A percentile compares a stretch with the other conserved stretches of the same genome.
phyloP scores from a whole-genome alignment of 225 moss, liverwort and hornwort species.

The Marchantia polymorpha region DNA sequence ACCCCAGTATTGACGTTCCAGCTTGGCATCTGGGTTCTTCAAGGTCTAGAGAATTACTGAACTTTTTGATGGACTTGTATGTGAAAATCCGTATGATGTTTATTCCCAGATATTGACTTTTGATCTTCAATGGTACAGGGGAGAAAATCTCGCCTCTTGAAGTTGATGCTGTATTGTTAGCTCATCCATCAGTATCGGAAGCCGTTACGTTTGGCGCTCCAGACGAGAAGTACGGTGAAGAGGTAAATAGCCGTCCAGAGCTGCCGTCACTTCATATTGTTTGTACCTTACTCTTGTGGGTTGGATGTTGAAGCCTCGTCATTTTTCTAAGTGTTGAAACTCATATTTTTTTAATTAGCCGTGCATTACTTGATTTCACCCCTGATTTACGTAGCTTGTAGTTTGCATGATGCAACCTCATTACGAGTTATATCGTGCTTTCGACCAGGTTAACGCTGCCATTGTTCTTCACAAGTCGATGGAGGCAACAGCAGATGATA shows the following conservation, averaged over 20 bases:
- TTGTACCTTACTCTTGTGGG: not conserved
- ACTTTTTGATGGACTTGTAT: too few relatives aligned
- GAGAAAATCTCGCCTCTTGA: conserved; percentile 97
- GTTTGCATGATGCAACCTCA: not conserved
- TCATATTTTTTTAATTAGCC: too few relatives aligned
- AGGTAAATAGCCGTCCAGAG: conserved; percentile 42
- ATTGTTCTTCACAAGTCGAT: conserved; percentile 69
- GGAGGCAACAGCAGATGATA: conserved; percentile 61
- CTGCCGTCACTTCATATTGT: not conserved
- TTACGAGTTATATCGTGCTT: not conserved
- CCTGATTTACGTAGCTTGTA: too few relatives aligned
- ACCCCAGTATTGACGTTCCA: too few relatives aligned
- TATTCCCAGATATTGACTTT: too few relatives aligned
- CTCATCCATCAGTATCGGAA: conserved; percentile 82
- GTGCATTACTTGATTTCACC: too few relatives aligned
- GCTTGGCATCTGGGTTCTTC: too few relatives aligned
- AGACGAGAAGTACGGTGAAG: conserved; percentile 93
- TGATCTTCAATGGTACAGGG: conserved; percentile 45
- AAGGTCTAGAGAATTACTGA: too few relatives aligned
- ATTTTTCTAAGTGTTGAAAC: too few relatives aligned
- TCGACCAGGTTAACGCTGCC: conserved; percentile 79
- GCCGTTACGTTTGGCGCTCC: conserved; percentile 93
- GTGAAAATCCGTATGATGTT: too few relatives aligned
- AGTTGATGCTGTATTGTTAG: conserved; percentile 83
- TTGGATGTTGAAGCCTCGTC: too few relatives aligned